A percentile compares a stretch with the other conserved stretches of the same genome.
phyloP scores from a whole-genome alignment of 768 basidiomycete species.

The Clathrus columnatus region DNA sequence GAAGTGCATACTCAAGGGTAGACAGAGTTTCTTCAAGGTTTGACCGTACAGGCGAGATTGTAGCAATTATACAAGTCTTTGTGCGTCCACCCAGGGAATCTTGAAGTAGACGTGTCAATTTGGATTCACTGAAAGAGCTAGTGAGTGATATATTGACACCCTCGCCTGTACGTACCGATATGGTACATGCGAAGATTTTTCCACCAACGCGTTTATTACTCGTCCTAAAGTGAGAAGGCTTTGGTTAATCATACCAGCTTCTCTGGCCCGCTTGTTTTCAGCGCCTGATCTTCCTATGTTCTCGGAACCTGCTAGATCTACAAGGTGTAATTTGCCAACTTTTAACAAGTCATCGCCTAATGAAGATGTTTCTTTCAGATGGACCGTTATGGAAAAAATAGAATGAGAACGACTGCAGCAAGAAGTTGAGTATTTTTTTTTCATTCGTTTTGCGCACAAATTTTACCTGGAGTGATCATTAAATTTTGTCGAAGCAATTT shows the following conservation, averaged over 20 bases:
- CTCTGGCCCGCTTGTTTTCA: slow-evolving; percentile 87
- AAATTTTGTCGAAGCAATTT: slow-evolving; percentile 94
- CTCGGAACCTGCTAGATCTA: slow-evolving; percentile 95
- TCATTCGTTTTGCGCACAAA: neutral
- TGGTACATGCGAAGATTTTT: slow-evolving; percentile 84
- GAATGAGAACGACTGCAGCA: slow-evolving; percentile 79
- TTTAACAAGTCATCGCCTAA: slow-evolving; percentile 83
- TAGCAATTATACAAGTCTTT: slow-evolving; percentile 96
- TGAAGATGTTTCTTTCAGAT: slow-evolving; percentile 72
- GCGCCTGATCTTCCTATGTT: slow-evolving; percentile 95
- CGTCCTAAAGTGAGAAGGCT: slow-evolving; percentile 92
- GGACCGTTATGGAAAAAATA: slow-evolving; percentile 93
- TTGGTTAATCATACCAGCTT: slow-evolving; percentile 99
- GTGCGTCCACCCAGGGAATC: slow-evolving; percentile 97
- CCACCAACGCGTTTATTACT: slow-evolving; percentile 94
- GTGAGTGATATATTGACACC: slow-evolving; percentile 8
- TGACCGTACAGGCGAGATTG: slow-evolving; percentile 85
- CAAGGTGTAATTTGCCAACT: slow-evolving; percentile 93
- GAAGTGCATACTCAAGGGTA: slow-evolving; percentile 92
- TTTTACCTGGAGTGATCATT: slow-evolving; percentile 76
- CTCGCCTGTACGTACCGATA: slow-evolving; percentile 54
- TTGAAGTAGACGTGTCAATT: slow-evolving; percentile 93
- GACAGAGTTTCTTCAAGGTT: slow-evolving; percentile 97
- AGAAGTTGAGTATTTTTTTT: neutral
- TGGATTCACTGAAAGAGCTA: slow-evolving; percentile 64